phyloP scores from a whole-genome alignment of 495 filamentous ascomycete genomes.

The Trypethelium eluteriae region DNA sequence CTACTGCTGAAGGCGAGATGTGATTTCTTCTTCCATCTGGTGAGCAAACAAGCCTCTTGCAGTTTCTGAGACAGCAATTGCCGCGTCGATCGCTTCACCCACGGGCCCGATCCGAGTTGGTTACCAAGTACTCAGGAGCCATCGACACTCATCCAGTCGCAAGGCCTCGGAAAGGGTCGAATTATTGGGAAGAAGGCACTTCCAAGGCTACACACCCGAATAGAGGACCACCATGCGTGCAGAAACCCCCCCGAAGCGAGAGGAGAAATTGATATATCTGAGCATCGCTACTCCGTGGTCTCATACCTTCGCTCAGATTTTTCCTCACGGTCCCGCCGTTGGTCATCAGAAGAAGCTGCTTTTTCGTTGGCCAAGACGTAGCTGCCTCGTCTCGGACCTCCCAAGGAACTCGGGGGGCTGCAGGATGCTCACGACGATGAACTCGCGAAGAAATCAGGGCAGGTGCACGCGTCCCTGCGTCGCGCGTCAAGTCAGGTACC shows the following conservation, averaged over 20 bases:
- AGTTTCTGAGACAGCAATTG: constrained; percentile 9
- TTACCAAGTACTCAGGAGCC: background rate
- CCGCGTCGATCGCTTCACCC: constrained; percentile 3
- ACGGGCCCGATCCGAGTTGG: background rate
- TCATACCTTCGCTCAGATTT: background rate
- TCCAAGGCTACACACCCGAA: background rate
- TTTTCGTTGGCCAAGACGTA: background rate
- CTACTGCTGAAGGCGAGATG: background rate
- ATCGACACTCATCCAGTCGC: constrained; percentile 1
- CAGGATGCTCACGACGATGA: too few species aligned
- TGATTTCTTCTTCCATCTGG: constrained; percentile 10
- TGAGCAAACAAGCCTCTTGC: background rate
- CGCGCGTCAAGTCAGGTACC: background rate
- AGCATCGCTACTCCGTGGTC: background rate
- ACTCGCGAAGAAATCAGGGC: too few species aligned
- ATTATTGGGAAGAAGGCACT: background rate
- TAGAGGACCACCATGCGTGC: background rate
- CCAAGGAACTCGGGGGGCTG: too few species aligned
- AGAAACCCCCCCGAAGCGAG: background rate
- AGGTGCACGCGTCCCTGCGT: background rate
- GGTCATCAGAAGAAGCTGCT: background rate
- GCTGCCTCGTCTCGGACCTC: background rate
- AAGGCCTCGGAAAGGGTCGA: background rate
- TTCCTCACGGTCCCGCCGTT: background rate
- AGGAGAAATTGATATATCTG: background rate